phyloP scores from a whole-genome alignment of 2,329 filamentous ascomycete genomes.

The Ceratocystis alfenasii region DNA sequence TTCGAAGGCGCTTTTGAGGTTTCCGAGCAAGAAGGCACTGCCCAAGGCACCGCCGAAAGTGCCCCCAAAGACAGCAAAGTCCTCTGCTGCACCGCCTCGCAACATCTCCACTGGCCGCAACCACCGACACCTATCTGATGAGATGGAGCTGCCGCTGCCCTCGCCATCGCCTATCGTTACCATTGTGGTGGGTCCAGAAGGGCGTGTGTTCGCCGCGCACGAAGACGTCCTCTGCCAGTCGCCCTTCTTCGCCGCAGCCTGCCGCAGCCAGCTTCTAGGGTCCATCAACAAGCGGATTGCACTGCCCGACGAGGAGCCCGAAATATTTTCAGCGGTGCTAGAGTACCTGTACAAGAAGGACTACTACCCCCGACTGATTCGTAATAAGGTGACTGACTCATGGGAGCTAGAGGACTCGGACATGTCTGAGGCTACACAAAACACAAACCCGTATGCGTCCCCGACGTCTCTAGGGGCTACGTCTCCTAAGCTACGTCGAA shows the following conservation, averaged over 20 bases:
- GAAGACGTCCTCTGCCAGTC: constrained; percentile 82
- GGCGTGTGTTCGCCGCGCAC: constrained; percentile 86
- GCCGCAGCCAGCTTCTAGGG: constrained; percentile 62
- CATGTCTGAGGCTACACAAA: constrained; percentile 36
- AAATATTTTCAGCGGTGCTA: constrained; percentile 85
- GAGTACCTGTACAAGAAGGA: constrained; percentile 96
- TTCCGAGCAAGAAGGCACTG: neutral
- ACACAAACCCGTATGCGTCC: constrained; percentile 38
- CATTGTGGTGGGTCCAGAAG: constrained; percentile 69
- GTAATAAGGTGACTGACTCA: constrained; percentile 73
- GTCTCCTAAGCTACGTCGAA: neutral
- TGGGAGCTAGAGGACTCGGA: constrained; percentile 72
- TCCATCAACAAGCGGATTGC: constrained; percentile 53
- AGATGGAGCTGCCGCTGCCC: constrained; percentile 33
- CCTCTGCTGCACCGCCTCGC: neutral
- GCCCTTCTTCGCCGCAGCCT: constrained; percentile 65
- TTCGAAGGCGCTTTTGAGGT: neutral
- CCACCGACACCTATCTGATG: constrained; percentile 26
- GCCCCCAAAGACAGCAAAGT: neutral
- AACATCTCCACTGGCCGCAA: constrained; percentile 22
- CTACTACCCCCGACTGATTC: constrained; percentile 81
- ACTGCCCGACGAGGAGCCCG: constrained; percentile 67
- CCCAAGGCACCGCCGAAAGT: neutral
- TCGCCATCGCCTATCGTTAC: constrained; percentile 64
- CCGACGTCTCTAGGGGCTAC: neutral